Percentiles rank a stretch among this genome's conserved stretches.
Conservation (phyloP, 2,329 filamentous ascomycete species). For the Lomentospora prolificans region DNA sequence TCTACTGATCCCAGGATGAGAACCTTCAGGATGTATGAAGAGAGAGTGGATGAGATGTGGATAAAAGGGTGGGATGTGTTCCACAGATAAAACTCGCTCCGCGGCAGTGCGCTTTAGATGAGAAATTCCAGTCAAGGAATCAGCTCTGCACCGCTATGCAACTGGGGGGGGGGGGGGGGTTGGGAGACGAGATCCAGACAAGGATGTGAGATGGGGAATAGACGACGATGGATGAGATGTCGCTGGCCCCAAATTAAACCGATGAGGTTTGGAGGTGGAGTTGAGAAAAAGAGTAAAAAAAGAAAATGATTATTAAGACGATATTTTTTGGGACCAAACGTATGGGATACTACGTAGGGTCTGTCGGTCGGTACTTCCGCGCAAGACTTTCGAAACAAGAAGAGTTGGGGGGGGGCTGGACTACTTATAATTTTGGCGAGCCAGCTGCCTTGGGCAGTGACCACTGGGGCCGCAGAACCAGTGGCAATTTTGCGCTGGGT, state of each 20-base stretch:
- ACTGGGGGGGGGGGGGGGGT: not conserved
- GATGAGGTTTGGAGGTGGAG: conserved; percentile 12
- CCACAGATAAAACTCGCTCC: conserved; percentile 3
- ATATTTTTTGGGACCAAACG: conserved; percentile 28
- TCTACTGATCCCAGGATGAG: not conserved
- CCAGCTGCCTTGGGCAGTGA: conserved; percentile 25
- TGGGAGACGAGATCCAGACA: not conserved
- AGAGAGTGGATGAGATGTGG: conserved; percentile 1
- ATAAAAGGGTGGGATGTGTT: not conserved
- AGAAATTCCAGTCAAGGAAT: conserved; percentile 8
- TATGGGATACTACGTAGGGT: conserved; percentile 40
- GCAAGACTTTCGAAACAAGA: conserved; percentile 37
- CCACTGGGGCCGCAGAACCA: conserved; percentile 33
- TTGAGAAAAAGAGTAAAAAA: conserved; percentile 19
- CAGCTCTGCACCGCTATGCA: conserved; percentile 6
- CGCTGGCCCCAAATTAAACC: conserved; percentile 12
- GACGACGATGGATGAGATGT: not conserved
- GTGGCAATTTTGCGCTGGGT: conserved; percentile 32
- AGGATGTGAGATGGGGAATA: too few relatives aligned
- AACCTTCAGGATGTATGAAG: conserved; percentile 2
- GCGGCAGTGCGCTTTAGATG: conserved; percentile 3
- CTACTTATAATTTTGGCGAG: conserved; percentile 48
- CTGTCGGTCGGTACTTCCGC: conserved; percentile 46
- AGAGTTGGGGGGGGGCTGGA: conserved; percentile 36
- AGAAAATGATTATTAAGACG: conserved; percentile 17